A percentile compares a stretch with the other conserved stretches of the same genome.
Conservation (phyloP, 176 grass and related monocot species). For the Secale cereale region DNA sequence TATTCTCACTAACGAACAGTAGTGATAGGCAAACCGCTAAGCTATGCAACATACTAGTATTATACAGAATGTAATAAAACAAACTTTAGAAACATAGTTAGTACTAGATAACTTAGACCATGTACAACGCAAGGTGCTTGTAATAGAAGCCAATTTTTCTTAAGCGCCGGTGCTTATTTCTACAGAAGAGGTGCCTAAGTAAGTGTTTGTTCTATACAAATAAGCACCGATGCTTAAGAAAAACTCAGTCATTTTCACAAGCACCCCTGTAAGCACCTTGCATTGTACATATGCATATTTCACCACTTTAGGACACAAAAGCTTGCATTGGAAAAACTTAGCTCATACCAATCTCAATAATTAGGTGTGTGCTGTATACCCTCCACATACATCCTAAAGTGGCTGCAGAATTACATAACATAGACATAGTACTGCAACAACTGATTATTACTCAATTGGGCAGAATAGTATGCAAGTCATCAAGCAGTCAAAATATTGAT, state of each 20-base stretch:
- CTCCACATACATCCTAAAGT: neutral
- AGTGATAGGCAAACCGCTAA: neutral
- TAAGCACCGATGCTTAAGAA: too few species aligned
- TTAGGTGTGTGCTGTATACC: neutral
- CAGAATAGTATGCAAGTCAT: neutral
- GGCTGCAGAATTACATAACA: neutral
- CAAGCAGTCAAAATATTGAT: neutral
- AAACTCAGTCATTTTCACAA: too few species aligned
- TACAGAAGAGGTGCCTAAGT: too few species aligned
- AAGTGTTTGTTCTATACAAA: too few species aligned
- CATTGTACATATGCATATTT: neutral
- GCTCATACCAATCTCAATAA: neutral
- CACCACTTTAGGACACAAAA: neutral
- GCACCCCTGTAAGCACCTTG: too few species aligned
- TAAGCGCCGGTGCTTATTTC: too few species aligned
- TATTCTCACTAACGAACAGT: neutral
- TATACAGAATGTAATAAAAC: neutral
- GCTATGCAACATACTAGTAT: neutral
- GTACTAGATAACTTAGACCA: neutral
- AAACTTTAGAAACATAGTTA: neutral
- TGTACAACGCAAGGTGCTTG: too few species aligned
- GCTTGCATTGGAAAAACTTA: neutral
- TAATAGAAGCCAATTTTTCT: too few species aligned
- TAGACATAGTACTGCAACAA: neutral
- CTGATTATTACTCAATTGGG: neutral